Evolutionary conservation across 306 rosid species (phyloP), one percentile per base, ranked within the genome.

Genomic region (Vigna unguiculata): DNA sequence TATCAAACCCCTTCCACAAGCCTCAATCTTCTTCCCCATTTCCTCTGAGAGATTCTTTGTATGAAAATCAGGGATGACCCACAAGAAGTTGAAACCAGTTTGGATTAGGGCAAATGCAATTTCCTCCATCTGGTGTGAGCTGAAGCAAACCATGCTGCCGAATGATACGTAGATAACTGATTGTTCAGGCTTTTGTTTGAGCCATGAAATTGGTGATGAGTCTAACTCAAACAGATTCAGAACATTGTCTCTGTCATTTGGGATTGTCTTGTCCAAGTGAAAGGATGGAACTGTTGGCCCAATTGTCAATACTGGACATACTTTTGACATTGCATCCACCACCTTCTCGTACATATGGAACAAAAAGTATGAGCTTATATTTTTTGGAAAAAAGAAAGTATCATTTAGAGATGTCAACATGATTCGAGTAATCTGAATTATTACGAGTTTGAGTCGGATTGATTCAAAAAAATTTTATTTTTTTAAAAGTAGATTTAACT

Each of bases 221-320:
- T 89, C 87, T 8, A 17, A 3, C 25, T 46, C 7, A 32, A 83
- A 86, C 38, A 91, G 87, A 47, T 73, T 49, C 8, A 87, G 4
- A 6, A 84, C 81, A 40, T 91, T 89, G 0, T 80, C 85, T n/a
- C 45, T 78, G 84, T 87, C 90, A 14, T 86, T 71, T 76, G 78
- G 30, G 16, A 80, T 34, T 47, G 60, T 69, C 4, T 86, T 86
- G 86, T 85, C 91, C 49, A 87, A 54, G 84, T 87, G 67, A 12
- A 62, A 7, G 7, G 83, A 85, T 66, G 94, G 92, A 76, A 89
- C 57, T 24, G 91, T 78, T 40, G 94, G 92, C 15, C 94, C 97
- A 47, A 91, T 82, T 16, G 92, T 83, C 34, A 91, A 47, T 54
- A 84, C 0, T 20, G 83, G 84, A 72, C 75, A 84, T 57, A 81